phyloP scores from a whole-genome alignment of 2,329 filamentous ascomycete species.

The Penicillium frequentans region DNA sequence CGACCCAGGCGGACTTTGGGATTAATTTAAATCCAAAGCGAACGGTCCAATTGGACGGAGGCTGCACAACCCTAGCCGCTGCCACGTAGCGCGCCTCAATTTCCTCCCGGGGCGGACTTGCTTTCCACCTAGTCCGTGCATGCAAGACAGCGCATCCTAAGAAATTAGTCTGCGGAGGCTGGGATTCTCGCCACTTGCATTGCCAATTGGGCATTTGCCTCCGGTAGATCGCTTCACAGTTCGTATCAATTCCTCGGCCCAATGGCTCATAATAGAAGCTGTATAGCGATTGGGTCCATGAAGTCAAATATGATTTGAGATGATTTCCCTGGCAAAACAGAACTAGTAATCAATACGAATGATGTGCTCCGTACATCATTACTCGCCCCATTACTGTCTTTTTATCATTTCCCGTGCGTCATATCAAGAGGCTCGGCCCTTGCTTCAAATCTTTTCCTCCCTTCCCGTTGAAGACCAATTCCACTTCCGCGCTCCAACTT shows the following conservation, averaged over 20 bases:
- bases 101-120: not conserved
- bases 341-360: not conserved
- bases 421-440: conserved; percentile 11
- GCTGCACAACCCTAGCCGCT: conserved; percentile 1
- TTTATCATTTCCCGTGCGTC: conserved; percentile 11
- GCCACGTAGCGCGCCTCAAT: conserved; percentile 10
- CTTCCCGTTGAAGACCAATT: not conserved
- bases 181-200: not conserved
- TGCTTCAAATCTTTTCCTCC: not conserved
- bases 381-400: not conserved
- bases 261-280: not conserved
- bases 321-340: not conserved
- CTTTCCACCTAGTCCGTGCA: not conserved
- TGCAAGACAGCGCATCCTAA: conserved; percentile 3
- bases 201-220: not conserved
- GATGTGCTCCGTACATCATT: not conserved
- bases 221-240: not conserved
- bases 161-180: not conserved
- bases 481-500: not conserved
- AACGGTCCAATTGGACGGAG: not conserved
- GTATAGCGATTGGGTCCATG: not conserved
- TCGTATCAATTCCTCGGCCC: not conserved
- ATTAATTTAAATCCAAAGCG: not conserved
- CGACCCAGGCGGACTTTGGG: not conserved
- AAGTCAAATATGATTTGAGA: too few species aligned